Conservation (phyloP, 805 yeast species). For the Pichia nakasei region DNA sequence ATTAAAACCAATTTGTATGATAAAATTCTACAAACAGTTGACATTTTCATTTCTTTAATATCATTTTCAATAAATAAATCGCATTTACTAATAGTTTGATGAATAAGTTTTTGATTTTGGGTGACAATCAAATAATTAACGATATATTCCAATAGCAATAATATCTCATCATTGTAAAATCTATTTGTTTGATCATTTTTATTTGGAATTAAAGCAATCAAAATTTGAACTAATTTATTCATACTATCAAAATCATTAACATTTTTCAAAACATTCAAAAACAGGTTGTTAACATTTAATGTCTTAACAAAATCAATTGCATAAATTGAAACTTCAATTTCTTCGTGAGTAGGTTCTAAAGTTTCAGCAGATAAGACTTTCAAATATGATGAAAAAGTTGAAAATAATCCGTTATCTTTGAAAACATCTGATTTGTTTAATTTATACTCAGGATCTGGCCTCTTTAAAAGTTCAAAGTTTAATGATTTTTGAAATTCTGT, state of each 20-base stretch:
- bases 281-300: conserved; percentile 48
- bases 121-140: conserved; percentile 26
- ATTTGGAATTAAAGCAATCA: conserved; percentile 29
- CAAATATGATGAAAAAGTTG: conserved; percentile 85
- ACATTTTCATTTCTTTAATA: conserved; percentile 21
- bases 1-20: conserved; percentile 44
- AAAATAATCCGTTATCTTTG: conserved; percentile 71
- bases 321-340: conserved; percentile 74
- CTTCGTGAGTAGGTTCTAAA: conserved; percentile 89
- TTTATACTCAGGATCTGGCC: conserved; percentile 57
- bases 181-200: conserved; percentile 22
- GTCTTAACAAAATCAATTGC: conserved; percentile 78
- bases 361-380: conserved; percentile 81
- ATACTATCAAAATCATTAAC: conserved; percentile 28
- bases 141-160: conserved; percentile 25
- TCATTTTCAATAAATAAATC: conserved; percentile 16
- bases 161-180: conserved; percentile 20
- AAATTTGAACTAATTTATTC: conserved; percentile 25
- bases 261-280: conserved; percentile 38
- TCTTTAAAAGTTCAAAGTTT: conserved; percentile 44
- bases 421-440: conserved; percentile 55
- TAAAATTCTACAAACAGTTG: conserved; percentile 30
- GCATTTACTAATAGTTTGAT: conserved; percentile 15
- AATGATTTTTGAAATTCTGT: conserved; percentile 53
- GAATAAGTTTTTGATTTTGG: conserved; percentile 19